phyloP scores from a whole-genome alignment of 1,284 basidiomycete species.

The Quambalaria eucalypti region DNA sequence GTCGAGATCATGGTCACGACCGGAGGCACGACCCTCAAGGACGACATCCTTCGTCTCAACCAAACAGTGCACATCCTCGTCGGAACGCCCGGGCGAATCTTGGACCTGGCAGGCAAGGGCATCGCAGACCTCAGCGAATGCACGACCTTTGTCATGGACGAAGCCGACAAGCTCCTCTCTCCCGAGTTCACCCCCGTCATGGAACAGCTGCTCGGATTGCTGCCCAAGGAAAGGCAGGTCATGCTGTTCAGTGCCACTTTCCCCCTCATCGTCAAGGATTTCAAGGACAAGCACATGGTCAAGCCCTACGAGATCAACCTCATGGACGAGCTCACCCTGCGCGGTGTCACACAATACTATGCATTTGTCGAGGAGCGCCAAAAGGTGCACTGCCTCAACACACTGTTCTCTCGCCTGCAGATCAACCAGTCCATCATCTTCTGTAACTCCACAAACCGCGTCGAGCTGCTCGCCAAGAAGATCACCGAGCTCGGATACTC shows the following conservation, averaged over 20 bases:
- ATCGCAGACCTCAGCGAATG: slow-evolving; percentile 91
- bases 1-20: slow-evolving; percentile 98
- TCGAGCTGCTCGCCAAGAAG: slow-evolving; percentile 97
- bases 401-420: slow-evolving; percentile 94
- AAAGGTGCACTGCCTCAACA: slow-evolving; percentile 98
- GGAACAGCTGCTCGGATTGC: slow-evolving; percentile 81
- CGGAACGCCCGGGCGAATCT: slow-evolving; percentile 89
- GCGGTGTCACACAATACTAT: slow-evolving; percentile 98
- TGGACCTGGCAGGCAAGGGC: slow-evolving; percentile 85
- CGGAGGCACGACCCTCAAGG: slow-evolving; percentile 92
- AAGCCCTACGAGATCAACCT: slow-evolving; percentile 96
- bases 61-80: slow-evolving; percentile 92
- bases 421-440: slow-evolving; percentile 99
- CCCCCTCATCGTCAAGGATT: slow-evolving; percentile 97
- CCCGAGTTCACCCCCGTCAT: slow-evolving; percentile 98
- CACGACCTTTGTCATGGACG: slow-evolving; percentile 74
- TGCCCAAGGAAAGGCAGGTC: slow-evolving; percentile 81
- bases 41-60: slow-evolving; percentile 79
- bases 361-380: slow-evolving; percentile 98
- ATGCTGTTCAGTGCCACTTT: slow-evolving; percentile 99
- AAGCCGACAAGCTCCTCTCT: slow-evolving; percentile 93
- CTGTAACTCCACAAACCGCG: slow-evolving; percentile 98
- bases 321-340: slow-evolving; percentile 97
- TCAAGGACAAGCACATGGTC: slow-evolving; percentile 99
- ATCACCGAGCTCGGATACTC: slow-evolving; percentile 98